Evolutionary conservation across 108 stramenopile genomes (phyloP).

Genomic region (Nitzschia sp.): DNA sequence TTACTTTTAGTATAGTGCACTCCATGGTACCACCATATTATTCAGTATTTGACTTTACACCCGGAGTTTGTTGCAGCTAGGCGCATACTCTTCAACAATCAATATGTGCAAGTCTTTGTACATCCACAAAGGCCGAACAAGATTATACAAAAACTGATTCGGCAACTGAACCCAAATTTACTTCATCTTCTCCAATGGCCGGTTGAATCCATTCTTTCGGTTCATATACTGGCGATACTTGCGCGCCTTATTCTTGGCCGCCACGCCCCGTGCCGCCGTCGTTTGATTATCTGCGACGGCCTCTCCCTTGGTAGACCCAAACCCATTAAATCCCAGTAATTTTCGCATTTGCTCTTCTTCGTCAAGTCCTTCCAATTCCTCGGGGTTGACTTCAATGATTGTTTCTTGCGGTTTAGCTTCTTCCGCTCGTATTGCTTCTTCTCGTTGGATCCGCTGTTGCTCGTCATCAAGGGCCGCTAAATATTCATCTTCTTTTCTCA

Average conservation of each 20-base stretch:
- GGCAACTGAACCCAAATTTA: no score
- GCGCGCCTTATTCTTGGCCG: conserved; percentile 89
- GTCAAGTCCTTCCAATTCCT: conserved; percentile 60
- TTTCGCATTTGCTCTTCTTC: conserved; percentile 89
- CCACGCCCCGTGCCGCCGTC: conserved; percentile 88
- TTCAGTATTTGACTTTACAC: no score
- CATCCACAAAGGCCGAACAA: no score
- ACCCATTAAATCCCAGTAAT: conserved; percentile 91
- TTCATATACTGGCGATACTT: conserved; percentile 99
- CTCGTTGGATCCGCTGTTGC: conserved; percentile 2
- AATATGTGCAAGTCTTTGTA: no score
- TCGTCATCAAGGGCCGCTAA: conserved; percentile 23
- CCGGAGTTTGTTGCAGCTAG: no score
- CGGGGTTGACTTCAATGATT: conserved; percentile 48
- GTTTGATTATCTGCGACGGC: conserved; percentile 90
- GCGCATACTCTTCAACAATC: no score
- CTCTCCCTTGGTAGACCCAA: conserved; percentile 92
- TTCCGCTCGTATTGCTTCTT: conserved; percentile 14
- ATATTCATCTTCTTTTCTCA: conserved; percentile 64
- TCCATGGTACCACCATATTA: no score
- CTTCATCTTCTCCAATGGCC: conserved; percentile 92
- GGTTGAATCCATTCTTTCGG: conserved; percentile 90
- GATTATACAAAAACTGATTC: no score
- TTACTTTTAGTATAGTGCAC: no score
- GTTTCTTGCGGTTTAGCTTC: conserved; percentile 37